Evolutionary conservation across 768 basidiomycete species (phyloP), one percentile per base, ranked within the genome.

Genomic region (Leccinum olivaceopallidum): DNA sequence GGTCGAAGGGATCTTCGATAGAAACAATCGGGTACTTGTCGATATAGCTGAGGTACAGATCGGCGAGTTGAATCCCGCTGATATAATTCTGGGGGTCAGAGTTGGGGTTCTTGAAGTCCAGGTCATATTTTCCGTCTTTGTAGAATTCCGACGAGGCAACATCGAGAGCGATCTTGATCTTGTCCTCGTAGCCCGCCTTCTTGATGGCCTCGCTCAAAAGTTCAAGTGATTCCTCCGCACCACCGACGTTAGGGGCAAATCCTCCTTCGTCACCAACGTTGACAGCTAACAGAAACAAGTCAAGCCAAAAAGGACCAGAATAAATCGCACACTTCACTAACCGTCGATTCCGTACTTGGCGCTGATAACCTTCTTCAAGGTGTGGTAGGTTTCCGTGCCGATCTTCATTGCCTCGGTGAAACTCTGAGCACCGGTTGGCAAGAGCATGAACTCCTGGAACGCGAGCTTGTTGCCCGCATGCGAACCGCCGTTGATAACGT

Each of bases 261-360:
- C 97, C 97, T 80, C 97, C 97, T 83, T 99, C 97, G 68, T 99
- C 97, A 79, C 97, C 97, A 69, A 99, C 96, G 74, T 98, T 99
- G 75, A 95, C 94, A 68, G 96, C 96, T 97, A 44, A 37, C 36
- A 51, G 58, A 63, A 18, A 63, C 47, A 67, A 39, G 13, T 30
- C 8, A 53, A n/a, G 20, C 56, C 30, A 61, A 57, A 51, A 28
- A n/a, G 44, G 44, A 48, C 22, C 37, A 44, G 22, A n/a, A 7
- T n/a, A 56, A 14, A 60, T 50, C 20, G 26, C 16, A 20, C 5
- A 37, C 13, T 42, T 9, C 44, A 75, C 86, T 63, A 48, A 95
- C 95, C 95, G 74, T 99, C 96, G 71, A 98, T 98, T 59, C 97
- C 97, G 79, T 98, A 99, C 80, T 98, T 98, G 77, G 92, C 90